Conservation (phyloP, 768 basidiomycete species). For the Imleria badia region DNA sequence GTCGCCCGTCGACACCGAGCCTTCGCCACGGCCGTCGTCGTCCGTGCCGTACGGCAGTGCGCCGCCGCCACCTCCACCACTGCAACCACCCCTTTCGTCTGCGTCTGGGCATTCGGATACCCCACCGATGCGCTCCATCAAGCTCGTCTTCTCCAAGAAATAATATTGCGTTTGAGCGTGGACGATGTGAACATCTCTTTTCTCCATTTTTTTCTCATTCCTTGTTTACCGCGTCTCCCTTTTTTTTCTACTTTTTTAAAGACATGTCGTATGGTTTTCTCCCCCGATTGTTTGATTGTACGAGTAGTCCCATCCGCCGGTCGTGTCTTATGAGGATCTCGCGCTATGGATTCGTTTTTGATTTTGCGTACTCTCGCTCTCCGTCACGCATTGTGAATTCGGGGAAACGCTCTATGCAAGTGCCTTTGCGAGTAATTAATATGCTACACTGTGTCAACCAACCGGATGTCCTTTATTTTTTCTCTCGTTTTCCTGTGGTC, state of each 20-base stretch:
- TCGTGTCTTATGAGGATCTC: neutral
- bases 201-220: neutral
- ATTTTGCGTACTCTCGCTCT: neutral
- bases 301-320: constrained; percentile 3
- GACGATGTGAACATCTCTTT: neutral
- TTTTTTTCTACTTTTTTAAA: neutral
- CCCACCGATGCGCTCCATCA: constrained; percentile 30
- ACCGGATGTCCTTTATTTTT: neutral
- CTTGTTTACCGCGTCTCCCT: neutral
- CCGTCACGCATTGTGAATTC: neutral
- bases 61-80: constrained; percentile 13
- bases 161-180: constrained; percentile 10
- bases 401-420: neutral
- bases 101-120: constrained; percentile 23
- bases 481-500: no score
- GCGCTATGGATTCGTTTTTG: neutral
- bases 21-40: constrained; percentile 32
- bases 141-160: constrained; percentile 33
- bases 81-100: constrained; percentile 2
- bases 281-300: constrained; percentile 6
- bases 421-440: neutral
- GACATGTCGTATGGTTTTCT: neutral
- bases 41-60: constrained; percentile 22
- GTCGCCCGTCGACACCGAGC: constrained; percentile 34
- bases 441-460: neutral